Evolutionary conservation across 306 rosid species (phyloP), one percentile per base, ranked within the genome.

Genomic region (Neltuma alba): DNA sequence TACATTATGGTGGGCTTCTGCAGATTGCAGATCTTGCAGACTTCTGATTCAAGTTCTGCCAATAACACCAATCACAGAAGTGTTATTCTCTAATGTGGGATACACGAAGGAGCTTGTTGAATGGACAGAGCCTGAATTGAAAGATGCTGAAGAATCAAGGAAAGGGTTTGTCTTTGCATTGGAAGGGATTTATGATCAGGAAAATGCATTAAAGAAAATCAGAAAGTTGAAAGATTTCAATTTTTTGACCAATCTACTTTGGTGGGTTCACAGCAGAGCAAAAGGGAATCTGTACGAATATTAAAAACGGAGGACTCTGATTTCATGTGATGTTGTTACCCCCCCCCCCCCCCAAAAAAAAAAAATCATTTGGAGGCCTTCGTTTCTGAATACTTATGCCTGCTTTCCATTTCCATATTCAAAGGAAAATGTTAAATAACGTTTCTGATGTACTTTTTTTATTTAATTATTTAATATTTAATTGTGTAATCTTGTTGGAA

Each of bases 191-290:
- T 92, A 88, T 64, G 87, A 94, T 40, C 81, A 78, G 48, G 71
- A 81, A 63, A 54, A 64, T 36, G 98, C 97, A 28, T 21, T 87
- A 79, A 74, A 34, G 76, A 89, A 81, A 73, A 79, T 88, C 6
- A 79, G 85, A 79, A 83, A 78, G 72, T 87, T 91, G 81, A 88
- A 67, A 6, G 94, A 88, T 9, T 85, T 57, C 42, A 91, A 86
- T 79, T 73, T 95, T 0, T 87, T 88, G 60, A 83, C 89, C 10
- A 94, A 94, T 85, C 89, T 94, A 0, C 83, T 94, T 7, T 94
- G 97, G 98, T 94, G 98, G 98, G 77, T 89, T 84, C 92, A 94
- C 72, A 92, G 97, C 75, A 85, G 97, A 88, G 79, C 81, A 16
- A 57, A 47, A 52, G 83, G 28, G 20, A 12, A 25, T 41, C 5